A percentile compares a stretch with the other conserved stretches of the same genome.
These are phyloP conservation scores for Alternaria hordeiaustralica DNA, from an alignment of 2,329 filamentous ascomycete species.

Conservation along the genomic window DNA sequence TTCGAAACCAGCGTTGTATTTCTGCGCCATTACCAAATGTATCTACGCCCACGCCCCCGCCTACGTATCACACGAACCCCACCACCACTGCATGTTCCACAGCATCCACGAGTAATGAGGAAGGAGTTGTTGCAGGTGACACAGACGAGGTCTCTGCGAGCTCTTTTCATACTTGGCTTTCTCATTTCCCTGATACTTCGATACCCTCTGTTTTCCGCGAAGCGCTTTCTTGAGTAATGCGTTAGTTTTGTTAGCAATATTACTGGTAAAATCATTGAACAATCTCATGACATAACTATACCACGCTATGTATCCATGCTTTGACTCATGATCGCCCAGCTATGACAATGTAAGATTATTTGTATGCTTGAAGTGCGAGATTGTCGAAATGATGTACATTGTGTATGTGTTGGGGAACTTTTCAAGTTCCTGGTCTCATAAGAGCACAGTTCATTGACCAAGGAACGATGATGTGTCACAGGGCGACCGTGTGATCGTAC, in stretches of 20 bases:
- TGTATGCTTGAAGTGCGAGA: background rate
- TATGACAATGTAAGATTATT: too few species aligned
- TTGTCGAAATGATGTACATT: background rate
- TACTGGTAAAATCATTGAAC: background rate
- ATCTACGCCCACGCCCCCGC: background rate
- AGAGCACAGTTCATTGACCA: background rate
- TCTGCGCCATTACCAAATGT: background rate
- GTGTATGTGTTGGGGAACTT: background rate
- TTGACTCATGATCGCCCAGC: background rate
- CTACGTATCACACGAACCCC: background rate
- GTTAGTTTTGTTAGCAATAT: background rate
- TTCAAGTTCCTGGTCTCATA: background rate
- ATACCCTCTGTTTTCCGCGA: constrained; percentile 23
- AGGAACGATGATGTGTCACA: background rate
- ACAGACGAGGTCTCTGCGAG: background rate
- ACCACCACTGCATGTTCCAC: background rate
- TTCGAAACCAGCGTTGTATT: background rate
- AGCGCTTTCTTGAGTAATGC: background rate
- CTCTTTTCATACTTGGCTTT: constrained; percentile 20
- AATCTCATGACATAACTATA: background rate
- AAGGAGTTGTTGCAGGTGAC: background rate
- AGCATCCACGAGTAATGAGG: background rate
- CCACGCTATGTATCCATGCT: background rate
- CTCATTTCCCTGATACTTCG: constrained; percentile 14
- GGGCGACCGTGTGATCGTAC: background rate